These are phyloP conservation scores for Salicornia ramosissima DNA, from an alignment of 148 eudicot species.

Conservation along the genomic window DNA sequence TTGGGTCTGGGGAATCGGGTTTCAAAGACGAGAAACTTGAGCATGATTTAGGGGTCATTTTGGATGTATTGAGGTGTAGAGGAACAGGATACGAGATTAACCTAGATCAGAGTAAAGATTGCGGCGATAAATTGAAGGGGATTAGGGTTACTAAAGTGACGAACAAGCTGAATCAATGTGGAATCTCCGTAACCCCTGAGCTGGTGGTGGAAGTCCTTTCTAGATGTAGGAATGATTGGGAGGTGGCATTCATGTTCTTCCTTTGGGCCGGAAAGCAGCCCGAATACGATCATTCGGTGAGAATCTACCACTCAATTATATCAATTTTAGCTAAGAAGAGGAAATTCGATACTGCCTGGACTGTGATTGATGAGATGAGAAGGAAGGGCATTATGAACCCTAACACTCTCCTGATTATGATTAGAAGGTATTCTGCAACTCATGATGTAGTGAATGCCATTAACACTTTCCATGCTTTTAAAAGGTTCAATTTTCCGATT, in stretches of 20 bases:
- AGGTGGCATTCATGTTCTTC: slow-evolving; percentile 68
- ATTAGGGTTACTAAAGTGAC: slow-evolving; percentile 32
- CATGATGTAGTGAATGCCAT: slow-evolving; percentile 81
- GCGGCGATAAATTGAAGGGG: background rate
- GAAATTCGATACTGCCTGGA: slow-evolving; percentile 83
- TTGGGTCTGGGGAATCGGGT: slow-evolving; percentile 18
- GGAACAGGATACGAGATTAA: slow-evolving; percentile 13
- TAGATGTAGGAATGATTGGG: slow-evolving; percentile 66
- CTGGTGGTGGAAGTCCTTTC: slow-evolving; percentile 60
- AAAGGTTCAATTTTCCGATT: slow-evolving; percentile 47
- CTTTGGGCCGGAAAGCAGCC: slow-evolving; percentile 74
- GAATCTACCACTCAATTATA: slow-evolving; percentile 72
- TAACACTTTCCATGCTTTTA: slow-evolving; percentile 66
- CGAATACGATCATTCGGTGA: slow-evolving; percentile 43
- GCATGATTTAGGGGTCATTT: slow-evolving; percentile 36
- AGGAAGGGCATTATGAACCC: slow-evolving; percentile 44
- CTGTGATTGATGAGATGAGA: slow-evolving; percentile 74
- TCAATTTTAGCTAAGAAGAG: slow-evolving; percentile 74
- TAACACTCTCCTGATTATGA: slow-evolving; percentile 74
- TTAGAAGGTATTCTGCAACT: slow-evolving; percentile 63
- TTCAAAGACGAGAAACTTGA: slow-evolving; percentile 24
- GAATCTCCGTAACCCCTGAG: slow-evolving; percentile 38
- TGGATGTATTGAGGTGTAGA: slow-evolving; percentile 32
- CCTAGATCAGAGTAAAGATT: background rate
- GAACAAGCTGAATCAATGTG: slow-evolving; percentile 57